Conservation (phyloP, 1,284 basidiomycete species). For the Apiotrichum porosum region DNA sequence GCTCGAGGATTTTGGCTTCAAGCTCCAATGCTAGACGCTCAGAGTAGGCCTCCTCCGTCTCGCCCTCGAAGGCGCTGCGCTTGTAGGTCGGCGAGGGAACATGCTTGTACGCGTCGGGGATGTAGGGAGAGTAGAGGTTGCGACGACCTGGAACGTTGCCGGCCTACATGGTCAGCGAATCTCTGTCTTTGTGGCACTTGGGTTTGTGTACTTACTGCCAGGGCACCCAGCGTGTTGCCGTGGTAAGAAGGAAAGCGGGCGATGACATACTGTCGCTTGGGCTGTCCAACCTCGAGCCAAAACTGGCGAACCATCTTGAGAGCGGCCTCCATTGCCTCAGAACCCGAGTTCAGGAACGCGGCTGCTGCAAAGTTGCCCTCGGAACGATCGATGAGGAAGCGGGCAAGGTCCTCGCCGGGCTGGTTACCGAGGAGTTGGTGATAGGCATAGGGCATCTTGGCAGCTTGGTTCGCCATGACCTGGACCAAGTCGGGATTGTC, state of each 20-base stretch:
- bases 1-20: slow-evolving; percentile 72
- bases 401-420: slow-evolving; percentile 22
- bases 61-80: slow-evolving; percentile 60
- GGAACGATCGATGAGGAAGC: slow-evolving; percentile 19
- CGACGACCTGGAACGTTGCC: slow-evolving; percentile 23
- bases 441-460: slow-evolving; percentile 28
- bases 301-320: slow-evolving; percentile 39
- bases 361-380: slow-evolving; percentile 23
- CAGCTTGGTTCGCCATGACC: slow-evolving; percentile 23
- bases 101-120: slow-evolving; percentile 24
- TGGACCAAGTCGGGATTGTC: slow-evolving; percentile 56
- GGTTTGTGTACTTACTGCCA: slow-evolving; percentile 19
- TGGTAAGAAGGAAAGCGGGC: slow-evolving; percentile 74
- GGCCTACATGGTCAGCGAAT: slow-evolving; percentile 8
- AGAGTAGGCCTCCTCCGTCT: slow-evolving; percentile 73
- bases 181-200: no score
- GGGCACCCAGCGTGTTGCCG: slow-evolving; percentile 65
- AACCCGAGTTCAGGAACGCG: slow-evolving; percentile 30
- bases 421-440: slow-evolving; percentile 19
- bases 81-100: slow-evolving; percentile 64
- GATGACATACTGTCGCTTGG: slow-evolving; percentile 68
- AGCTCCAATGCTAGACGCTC: slow-evolving; percentile 70
- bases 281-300: slow-evolving; percentile 61
- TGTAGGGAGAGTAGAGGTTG: slow-evolving; percentile 57
- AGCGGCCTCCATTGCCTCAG: slow-evolving; percentile 33